Base-by-base conservation (phyloP, 2,329 filamentous ascomycete genomes). In the Penicillium paneum region DNA sequence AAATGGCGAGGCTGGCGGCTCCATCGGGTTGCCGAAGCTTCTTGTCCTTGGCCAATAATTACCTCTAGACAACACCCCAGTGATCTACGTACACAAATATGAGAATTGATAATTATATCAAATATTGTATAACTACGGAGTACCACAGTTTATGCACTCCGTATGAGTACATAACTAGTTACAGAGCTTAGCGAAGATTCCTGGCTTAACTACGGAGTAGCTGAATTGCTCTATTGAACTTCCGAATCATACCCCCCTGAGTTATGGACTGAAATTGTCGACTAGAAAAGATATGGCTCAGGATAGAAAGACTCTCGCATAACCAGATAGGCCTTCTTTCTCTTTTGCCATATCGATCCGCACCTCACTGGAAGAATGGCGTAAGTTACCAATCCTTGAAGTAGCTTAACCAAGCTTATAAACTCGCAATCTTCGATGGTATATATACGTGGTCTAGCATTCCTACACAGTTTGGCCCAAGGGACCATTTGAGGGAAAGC, bases 361-460 rank as follows among this genome's bases (percentile, higher is more conserved):
- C 50, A 53, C n/a, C 36, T 53, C 15, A 53, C 43, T 12, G 50
- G 50, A 13, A 43, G 50, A 13, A 53, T 53, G 50, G 43, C 38
- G 50, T 53, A 49, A 42, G 50, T 53, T 15, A 8, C 29, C n/a
- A 0, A 1, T 2, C 19, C 8, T 10, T 17, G 8, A 24, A 26
- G 24, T 26, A 26, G 24, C 24, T 21, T 49, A 12, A 53, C 38
- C 3, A 21, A 21, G 1, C 11, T 19, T 24, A 0, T 5, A 49
- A 44, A 17, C 43, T 53, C 24, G 44, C 50, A 7, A 48, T 53
- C 3, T 19, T 49, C 4, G 50, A 53, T 11, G 50, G 43, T 2
- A 28, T 53, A n/a, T 43, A 53, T 42, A 3, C 21, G 2, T 53
- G 38, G 50, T 43, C 43, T 29, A 13, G 28, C 2, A 36, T 53